Conservation (phyloP, 176 grass and related monocot species). For the Musa schizocarpa region DNA sequence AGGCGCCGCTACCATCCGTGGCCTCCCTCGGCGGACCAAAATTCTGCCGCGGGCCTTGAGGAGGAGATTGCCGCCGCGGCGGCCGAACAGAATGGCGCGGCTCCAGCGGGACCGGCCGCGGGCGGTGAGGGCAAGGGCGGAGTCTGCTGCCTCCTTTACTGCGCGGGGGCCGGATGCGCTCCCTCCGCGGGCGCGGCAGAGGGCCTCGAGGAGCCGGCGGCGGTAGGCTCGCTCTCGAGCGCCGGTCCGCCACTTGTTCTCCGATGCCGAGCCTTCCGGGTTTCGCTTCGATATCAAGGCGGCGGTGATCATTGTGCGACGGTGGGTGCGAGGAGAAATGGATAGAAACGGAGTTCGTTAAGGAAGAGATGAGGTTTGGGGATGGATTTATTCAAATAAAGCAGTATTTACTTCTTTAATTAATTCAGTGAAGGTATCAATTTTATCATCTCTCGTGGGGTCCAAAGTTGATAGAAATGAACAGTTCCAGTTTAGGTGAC, state of each 20-base stretch:
- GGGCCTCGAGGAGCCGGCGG: constrained; percentile 68
- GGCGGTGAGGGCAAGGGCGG: constrained; percentile 77
- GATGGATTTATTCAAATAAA: too few species aligned
- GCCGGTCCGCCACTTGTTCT: constrained; percentile 67
- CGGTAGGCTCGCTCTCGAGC: constrained; percentile 68
- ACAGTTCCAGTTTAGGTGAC: too few species aligned
- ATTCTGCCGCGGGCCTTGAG: constrained; percentile 59
- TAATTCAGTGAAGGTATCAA: too few species aligned
- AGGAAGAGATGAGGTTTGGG: too few species aligned
- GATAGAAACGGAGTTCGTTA: too few species aligned
- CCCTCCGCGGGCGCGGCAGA: constrained; percentile 24
- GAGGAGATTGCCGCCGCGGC: constrained; percentile 37
- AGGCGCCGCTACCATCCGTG: background rate
- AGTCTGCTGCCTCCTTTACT: constrained; percentile 73
- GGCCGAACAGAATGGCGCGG: constrained; percentile 63
- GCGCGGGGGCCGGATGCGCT: constrained; percentile 14
- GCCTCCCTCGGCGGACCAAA: constrained; percentile 25
- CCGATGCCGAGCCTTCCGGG: background rate
- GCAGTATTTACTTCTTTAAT: too few species aligned
- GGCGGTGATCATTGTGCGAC: background rate
- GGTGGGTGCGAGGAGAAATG: background rate
- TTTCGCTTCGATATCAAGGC: background rate
- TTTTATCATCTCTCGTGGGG: too few species aligned
- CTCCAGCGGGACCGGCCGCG: constrained; percentile 78
- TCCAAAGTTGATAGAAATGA: too few species aligned